phyloP scores from a whole-genome alignment of 192 early-diverging fungal species.

The Backusella psychrophila region DNA sequence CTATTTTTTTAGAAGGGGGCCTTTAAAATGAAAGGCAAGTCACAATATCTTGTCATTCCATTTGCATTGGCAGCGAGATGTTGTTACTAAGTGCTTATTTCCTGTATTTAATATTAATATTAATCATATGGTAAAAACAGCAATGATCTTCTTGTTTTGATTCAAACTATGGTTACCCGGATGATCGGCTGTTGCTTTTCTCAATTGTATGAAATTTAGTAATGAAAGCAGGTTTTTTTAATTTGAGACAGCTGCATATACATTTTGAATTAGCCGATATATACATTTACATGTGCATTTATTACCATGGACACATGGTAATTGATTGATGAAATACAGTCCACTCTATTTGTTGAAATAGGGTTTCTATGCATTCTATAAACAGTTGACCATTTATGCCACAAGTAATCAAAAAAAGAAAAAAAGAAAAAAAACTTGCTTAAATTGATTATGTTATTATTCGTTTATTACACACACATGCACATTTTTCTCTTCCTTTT shows the following conservation, averaged over 20 bases:
- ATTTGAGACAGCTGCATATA: no score
- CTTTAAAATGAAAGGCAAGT: neutral
- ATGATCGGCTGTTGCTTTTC: no score
- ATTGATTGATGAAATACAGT: neutral
- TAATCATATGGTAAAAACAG: no score
- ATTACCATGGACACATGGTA: neutral
- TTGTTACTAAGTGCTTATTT: no score
- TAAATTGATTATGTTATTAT: neutral
- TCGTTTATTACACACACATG: neutral
- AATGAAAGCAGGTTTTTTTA: no score
- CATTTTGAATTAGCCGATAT: neutral
- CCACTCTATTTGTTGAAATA: neutral
- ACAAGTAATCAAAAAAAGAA: neutral
- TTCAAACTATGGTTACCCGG: no score
- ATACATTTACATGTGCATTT: neutral
- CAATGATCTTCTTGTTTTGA: no score
- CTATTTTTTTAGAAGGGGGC: neutral
- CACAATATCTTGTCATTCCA: neutral
- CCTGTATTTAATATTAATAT: no score
- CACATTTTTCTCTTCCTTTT: neutral
- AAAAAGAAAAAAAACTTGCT: neutral
- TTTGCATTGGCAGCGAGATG: no score
- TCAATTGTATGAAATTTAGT: neutral
- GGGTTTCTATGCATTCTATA: no score
- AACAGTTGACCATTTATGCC: neutral